Conservation (phyloP, 495 filamentous ascomycete genomes). For the Aspergillus wentii region DNA sequence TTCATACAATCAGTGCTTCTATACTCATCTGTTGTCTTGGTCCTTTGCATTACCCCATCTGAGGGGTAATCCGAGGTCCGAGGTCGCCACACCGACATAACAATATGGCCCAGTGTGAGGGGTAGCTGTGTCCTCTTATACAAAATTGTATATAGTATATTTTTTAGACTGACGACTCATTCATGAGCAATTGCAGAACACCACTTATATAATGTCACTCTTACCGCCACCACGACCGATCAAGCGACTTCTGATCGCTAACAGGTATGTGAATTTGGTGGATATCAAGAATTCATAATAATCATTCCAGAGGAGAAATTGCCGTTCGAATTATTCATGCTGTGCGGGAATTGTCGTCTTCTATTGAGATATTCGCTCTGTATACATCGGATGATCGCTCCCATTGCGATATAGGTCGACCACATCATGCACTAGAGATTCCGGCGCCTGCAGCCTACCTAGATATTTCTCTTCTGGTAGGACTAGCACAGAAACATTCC, state of each 20-base stretch:
- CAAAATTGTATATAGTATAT: too few species aligned
- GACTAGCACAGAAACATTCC: constrained; percentile 38
- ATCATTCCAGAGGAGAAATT: constrained; percentile 52
- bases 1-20: too few species aligned
- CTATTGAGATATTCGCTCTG: constrained; percentile 48
- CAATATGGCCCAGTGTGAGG: too few species aligned
- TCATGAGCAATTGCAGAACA: too few species aligned
- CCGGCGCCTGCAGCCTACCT: constrained; percentile 46
- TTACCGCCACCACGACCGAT: constrained; percentile 31
- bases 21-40: too few species aligned
- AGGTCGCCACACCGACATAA: not conserved
- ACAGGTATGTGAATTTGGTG: constrained; percentile 36
- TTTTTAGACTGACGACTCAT: too few species aligned
- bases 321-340: constrained; percentile 54
- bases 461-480: constrained; percentile 41
- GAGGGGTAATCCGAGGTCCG: constrained; percentile 17
- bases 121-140: too few species aligned
- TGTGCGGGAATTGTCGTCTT: constrained; percentile 43
- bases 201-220: not conserved
- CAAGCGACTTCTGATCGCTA: constrained; percentile 51
- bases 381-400: constrained; percentile 50
- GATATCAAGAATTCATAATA: constrained; percentile 4
- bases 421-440: constrained; percentile 42
- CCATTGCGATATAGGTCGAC: constrained; percentile 43
- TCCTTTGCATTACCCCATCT: too few species aligned